Evolutionary conservation across 176 grass and related monocot genomes (phyloP).

Genomic region (Olyra latifolia): DNA sequence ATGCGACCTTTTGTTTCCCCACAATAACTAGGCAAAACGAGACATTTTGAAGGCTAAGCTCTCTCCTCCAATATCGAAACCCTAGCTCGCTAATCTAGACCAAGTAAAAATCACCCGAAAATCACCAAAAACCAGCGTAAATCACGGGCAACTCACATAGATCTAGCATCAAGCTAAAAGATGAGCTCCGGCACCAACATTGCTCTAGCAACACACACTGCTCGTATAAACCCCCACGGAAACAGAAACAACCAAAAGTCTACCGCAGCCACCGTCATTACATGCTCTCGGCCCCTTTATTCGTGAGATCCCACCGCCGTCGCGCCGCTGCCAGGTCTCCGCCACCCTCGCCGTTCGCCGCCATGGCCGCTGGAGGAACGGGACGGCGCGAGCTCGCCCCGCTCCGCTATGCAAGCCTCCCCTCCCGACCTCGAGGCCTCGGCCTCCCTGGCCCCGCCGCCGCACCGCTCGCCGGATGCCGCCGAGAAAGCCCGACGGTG

Average conservation of each 20-base stretch:
- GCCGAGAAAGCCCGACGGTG: neutral
- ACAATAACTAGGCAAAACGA: neutral
- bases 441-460: neutral
- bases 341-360: constrained; percentile 40
- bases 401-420: neutral
- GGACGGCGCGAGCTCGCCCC: constrained; percentile 2
- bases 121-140: neutral
- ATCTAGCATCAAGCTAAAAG: constrained; percentile 9
- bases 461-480: neutral
- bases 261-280: neutral
- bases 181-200: constrained; percentile 12
- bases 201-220: neutral
- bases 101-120: neutral
- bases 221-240: neutral
- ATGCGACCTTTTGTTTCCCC: neutral
- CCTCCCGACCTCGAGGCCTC: neutral
- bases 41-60: neutral
- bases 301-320: constrained; percentile 54
- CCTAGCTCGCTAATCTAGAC: constrained; percentile 25
- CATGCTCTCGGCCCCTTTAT: constrained; percentile 40
- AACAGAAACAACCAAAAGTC: constrained; percentile 17
- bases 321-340: constrained; percentile 42
- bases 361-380: constrained; percentile 24
- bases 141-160: neutral
- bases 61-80: constrained; percentile 27